A percentile compares a stretch with the other conserved stretches of the same genome.
phyloP scores from a whole-genome alignment of 2,329 filamentous ascomycete species.

The Daldinia sp. region DNA sequence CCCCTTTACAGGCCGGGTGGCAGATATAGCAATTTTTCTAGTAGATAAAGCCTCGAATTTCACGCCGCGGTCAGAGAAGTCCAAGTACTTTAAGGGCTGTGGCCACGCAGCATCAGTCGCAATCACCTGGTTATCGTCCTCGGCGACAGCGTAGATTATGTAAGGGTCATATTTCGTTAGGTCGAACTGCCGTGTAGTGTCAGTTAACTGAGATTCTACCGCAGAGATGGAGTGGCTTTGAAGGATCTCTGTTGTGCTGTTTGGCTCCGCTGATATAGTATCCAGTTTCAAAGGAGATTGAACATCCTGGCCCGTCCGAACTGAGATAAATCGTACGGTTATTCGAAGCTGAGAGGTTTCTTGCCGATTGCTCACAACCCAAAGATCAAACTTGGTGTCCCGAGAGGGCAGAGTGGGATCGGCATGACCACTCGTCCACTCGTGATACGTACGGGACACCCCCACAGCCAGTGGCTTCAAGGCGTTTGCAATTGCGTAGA shows the following conservation, averaged over 20 bases:
- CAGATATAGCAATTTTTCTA: conserved; percentile 44
- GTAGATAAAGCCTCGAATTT: conserved; percentile 42
- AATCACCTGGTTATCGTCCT: conserved; percentile 50
- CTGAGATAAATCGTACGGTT: conserved; percentile 52
- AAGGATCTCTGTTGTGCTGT: conserved; percentile 52
- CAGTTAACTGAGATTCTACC: conserved; percentile 23
- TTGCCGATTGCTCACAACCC: conserved; percentile 50
- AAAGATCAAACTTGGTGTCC: conserved; percentile 54
- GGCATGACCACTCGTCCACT: conserved; percentile 56
- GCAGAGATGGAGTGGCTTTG: conserved; percentile 45
- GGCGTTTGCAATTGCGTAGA: conserved; percentile 61
- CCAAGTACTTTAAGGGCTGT: conserved; percentile 68
- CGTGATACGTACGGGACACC: conserved; percentile 55
- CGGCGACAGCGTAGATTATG: conserved; percentile 57
- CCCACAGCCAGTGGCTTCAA: conserved; percentile 68
- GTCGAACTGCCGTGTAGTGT: conserved; percentile 43
- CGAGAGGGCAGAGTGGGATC: conserved; percentile 51
- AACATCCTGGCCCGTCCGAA: conserved; percentile 51
- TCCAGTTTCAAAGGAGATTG: conserved; percentile 36
- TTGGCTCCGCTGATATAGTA: conserved; percentile 43
- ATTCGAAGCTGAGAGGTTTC: conserved; percentile 42
- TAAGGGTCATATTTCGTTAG: conserved; percentile 53
- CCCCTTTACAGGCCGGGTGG: conserved; percentile 62
- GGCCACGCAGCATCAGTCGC: conserved; percentile 66
- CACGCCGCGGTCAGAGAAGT: conserved; percentile 56